Evolutionary conservation across 2,329 filamentous ascomycete genomes (phyloP), one percentile per base, ranked within the genome.

Genomic region (Aspergillus sp.): DNA sequence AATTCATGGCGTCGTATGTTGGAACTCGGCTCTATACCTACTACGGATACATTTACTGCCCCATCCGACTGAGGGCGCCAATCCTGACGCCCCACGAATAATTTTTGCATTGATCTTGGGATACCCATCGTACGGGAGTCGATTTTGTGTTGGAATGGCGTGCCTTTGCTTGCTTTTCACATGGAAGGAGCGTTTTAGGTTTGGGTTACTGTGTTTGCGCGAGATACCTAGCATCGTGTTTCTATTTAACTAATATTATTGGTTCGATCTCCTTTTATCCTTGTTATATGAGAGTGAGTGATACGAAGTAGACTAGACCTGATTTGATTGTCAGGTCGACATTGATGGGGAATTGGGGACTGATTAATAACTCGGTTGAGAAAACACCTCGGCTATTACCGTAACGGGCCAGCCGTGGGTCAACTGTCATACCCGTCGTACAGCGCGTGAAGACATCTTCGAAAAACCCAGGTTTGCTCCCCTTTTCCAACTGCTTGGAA

Each of bases 361-460:
- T 8, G 13, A 15, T 43, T 38, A 26, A 11, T 18, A 42, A 20
- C 55, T 54, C 50, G 55, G 55, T 32, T 52, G 30, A 45, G 20
- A 32, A 55, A 48, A 22, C 20, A 43, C 58, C 58, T 60, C 58
- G 58, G 58, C 47, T 55, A 60, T 60, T 57, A 52, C 58, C 55
- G 43, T n/a, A 60, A 60, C 32, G 41, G 51, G 51, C 20, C 22
- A 49, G 22, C 42, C 48, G 47, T 47, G 42, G 49, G 42, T 24
- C 22, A 24, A 24, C 22, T 24, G 22, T 24, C 22, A 24, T 24
- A 24, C 22, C 22, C 22, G 22, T 42, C 22, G 20, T 48, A 13
- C 32, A 45, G 51, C 55, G 45, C 45, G 50, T 52, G 54, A 48
- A 57, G 41, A 41, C 47, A 42, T 51, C 32, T 30, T 55, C 54